These are phyloP conservation scores for Xylariaceae sp. DNA, from an alignment of 2,329 filamentous ascomycete species.

Conservation along the genomic window DNA sequence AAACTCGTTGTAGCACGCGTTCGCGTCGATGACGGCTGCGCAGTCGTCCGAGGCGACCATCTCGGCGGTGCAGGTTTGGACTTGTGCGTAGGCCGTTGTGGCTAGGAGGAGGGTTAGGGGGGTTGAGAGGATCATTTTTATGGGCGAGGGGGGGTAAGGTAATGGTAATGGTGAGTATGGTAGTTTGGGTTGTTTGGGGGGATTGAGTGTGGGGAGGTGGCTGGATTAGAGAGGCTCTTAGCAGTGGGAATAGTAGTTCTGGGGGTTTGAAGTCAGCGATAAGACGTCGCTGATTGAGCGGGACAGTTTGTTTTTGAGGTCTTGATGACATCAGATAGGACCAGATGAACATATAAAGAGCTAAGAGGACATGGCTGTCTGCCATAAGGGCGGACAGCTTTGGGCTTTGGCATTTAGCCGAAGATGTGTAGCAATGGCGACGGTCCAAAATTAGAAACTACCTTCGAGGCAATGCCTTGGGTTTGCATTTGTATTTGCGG, in stretches of 20 bases:
- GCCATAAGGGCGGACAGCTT: too few relatives aligned
- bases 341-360: not conserved
- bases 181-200: not conserved
- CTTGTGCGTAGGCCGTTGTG: conserved; percentile 23
- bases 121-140: conserved; percentile 20
- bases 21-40: conserved; percentile 37
- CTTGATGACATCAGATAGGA: not conserved
- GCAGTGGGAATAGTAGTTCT: too few relatives aligned
- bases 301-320: not conserved
- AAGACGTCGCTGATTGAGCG: not conserved
- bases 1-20: conserved; percentile 39
- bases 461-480: too few relatives aligned
- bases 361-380: not conserved
- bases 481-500: too few relatives aligned
- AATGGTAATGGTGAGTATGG: too few relatives aligned
- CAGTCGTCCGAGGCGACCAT: conserved; percentile 35
- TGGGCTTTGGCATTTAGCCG: too few relatives aligned
- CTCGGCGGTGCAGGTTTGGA: conserved; percentile 31
- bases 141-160: conserved; percentile 2
- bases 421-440: too few relatives aligned
- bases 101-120: conserved; percentile 22
- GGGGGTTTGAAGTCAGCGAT: not conserved
- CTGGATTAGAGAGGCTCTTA: too few relatives aligned
- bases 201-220: not conserved
- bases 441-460: too few relatives aligned